phyloP scores from a whole-genome alignment of 75 land plant species.

The Adiantum capillusveneris region DNA sequence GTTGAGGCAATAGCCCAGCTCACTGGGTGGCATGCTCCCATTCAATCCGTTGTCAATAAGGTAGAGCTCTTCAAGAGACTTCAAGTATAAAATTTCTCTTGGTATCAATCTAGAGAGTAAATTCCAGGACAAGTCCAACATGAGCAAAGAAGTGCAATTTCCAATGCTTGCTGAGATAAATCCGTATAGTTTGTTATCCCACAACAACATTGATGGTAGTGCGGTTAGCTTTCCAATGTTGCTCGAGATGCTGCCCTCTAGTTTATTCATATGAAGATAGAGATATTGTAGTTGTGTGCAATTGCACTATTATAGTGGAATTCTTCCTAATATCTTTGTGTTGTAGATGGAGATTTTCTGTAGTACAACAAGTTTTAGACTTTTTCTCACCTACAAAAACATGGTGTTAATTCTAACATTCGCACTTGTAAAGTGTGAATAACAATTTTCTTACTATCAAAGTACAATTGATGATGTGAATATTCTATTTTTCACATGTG shows the following conservation, averaged over 20 bases:
- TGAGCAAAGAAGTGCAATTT: conserved; percentile 19
- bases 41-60: conserved; percentile 36
- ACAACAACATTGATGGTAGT: conserved; percentile 29
- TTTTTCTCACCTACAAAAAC: too few relatives aligned
- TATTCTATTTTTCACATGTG: too few relatives aligned
- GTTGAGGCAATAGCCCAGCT: conserved; percentile 36
- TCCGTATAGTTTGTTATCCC: conserved; percentile 47
- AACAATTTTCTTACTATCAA: too few relatives aligned
- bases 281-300: conserved; percentile 38
- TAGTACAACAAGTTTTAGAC: too few relatives aligned
- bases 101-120: conserved; percentile 46
- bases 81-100: conserved; percentile 28
- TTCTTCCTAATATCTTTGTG: conserved; percentile 51
- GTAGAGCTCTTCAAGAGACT: conserved; percentile 35
- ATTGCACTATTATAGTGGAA: conserved; percentile 60
- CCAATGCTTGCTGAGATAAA: conserved; percentile 24
- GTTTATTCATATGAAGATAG: conserved; percentile 51
- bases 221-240: conserved; percentile 19
- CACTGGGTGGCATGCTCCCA: conserved; percentile 39
- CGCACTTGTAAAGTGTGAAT: too few relatives aligned
- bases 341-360: conserved; percentile 64
- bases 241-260: conserved; percentile 59
- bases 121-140: conserved; percentile 44
- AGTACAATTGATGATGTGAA: too few relatives aligned
- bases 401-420: too few relatives aligned